phyloP scores from a whole-genome alignment of 805 yeast genomes.

The Starmerella powellii region DNA sequence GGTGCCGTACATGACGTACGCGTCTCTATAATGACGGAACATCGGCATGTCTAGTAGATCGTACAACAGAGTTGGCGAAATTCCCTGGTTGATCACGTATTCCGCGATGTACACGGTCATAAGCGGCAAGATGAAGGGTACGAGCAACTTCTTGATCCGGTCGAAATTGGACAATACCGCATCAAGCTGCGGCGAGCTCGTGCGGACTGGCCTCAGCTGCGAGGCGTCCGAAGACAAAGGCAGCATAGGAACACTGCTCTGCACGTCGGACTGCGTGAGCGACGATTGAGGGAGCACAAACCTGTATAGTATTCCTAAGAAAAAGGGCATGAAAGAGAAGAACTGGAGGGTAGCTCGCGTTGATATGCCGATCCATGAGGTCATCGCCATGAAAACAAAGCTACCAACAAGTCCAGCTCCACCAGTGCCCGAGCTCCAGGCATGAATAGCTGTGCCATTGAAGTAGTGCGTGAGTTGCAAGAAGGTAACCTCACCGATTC shows the following conservation, averaged over 20 bases:
- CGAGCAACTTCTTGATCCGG: slow-evolving; percentile 25
- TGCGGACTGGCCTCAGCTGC: background rate
- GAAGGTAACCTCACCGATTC: slow-evolving; percentile 83
- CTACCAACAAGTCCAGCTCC: slow-evolving; percentile 84
- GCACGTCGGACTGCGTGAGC: too few species aligned
- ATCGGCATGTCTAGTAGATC: slow-evolving; percentile 56
- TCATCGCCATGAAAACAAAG: slow-evolving; percentile 54
- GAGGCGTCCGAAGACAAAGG: too few species aligned
- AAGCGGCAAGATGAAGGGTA: slow-evolving; percentile 66
- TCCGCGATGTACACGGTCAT: slow-evolving; percentile 75
- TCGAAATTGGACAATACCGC: slow-evolving; percentile 16
- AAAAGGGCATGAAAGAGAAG: slow-evolving; percentile 37
- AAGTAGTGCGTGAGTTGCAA: slow-evolving; percentile 75
- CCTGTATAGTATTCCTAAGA: slow-evolving; percentile 25
- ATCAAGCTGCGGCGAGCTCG: slow-evolving; percentile 2
- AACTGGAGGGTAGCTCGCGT: slow-evolving; percentile 44
- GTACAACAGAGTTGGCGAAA: slow-evolving; percentile 76
- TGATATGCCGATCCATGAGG: slow-evolving; percentile 51
- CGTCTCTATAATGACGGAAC: slow-evolving; percentile 61
- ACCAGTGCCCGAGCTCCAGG: slow-evolving; percentile 92
- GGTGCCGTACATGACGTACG: slow-evolving; percentile 83
- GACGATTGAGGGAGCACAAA: slow-evolving; percentile 25
- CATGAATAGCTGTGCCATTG: slow-evolving; percentile 50
- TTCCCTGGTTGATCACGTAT: slow-evolving; percentile 81
- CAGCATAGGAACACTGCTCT: too few species aligned